Evolutionary conservation across 805 yeast species (phyloP).

Genomic region (Dipodascus geniculatus): DNA sequence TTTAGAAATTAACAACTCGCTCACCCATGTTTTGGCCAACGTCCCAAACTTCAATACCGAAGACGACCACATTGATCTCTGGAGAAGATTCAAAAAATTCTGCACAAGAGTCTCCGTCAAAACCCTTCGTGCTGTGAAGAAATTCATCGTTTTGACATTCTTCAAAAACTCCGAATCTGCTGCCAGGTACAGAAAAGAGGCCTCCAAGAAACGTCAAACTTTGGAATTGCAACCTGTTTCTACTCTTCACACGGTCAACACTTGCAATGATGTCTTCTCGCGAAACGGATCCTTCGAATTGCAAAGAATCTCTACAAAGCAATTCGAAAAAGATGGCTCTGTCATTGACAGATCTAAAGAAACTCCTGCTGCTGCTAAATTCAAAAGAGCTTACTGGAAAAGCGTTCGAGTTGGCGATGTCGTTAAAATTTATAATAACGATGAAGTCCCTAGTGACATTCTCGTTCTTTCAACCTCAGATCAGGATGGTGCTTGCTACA

Average conservation of each 20-base stretch:
- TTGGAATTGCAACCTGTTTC: not conserved
- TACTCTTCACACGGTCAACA: not conserved
- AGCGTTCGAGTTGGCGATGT: slow-evolving; percentile 68
- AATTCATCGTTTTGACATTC: not conserved
- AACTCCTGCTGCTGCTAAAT: slow-evolving; percentile 28
- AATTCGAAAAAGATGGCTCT: slow-evolving; percentile 7
- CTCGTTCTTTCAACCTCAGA: slow-evolving; percentile 59
- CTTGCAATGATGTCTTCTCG: not conserved
- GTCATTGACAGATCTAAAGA: slow-evolving; percentile 19
- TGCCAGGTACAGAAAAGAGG: slow-evolving; percentile 1
- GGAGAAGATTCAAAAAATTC: slow-evolving; percentile 63
- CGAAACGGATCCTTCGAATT: not conserved
- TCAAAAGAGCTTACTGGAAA: slow-evolving; percentile 56
- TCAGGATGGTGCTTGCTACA: slow-evolving; percentile 56
- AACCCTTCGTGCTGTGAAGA: slow-evolving; percentile 1
- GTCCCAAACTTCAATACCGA: slow-evolving; percentile 48
- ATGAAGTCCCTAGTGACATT: slow-evolving; percentile 72
- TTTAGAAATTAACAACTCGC: slow-evolving; percentile 57
- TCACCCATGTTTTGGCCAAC: slow-evolving; percentile 49
- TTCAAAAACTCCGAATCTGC: slow-evolving; percentile 5
- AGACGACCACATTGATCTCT: slow-evolving; percentile 41
- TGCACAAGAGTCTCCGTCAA: slow-evolving; percentile 24
- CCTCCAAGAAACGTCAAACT: not conserved
- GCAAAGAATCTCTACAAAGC: not conserved
- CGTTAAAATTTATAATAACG: slow-evolving; percentile 55